Percentiles rank a stretch among this genome's conserved stretches.
These are phyloP conservation scores for Pseudogymnoascus sp. DNA, from an alignment of 2,329 filamentous ascomycete genomes.

Conservation along the genomic window DNA sequence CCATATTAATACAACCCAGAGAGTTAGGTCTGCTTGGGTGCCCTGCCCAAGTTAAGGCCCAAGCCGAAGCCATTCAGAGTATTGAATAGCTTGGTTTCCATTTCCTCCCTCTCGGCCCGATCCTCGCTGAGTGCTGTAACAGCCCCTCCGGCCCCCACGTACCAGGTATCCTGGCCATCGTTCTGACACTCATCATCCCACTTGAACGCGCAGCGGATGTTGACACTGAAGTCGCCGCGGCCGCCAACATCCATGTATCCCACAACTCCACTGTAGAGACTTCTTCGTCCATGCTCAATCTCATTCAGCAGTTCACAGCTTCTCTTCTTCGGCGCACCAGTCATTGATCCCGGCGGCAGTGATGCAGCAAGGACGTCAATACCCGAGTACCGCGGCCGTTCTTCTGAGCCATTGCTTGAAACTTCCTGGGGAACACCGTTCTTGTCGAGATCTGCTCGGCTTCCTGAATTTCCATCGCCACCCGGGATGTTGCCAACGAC, in stretches of 20 bases:
- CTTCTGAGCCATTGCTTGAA: not conserved
- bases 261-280: conserved; percentile 80
- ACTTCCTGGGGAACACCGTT: conserved; percentile 9
- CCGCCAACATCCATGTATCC: conserved; percentile 86
- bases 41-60: not conserved
- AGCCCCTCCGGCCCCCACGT: conserved; percentile 81
- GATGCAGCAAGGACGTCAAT: conserved; percentile 69
- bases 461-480: not conserved
- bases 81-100: conserved; percentile 58
- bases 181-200: conserved; percentile 52
- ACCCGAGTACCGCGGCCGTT: conserved; percentile 44
- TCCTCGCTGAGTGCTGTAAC: conserved; percentile 78
- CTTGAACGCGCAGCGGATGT: conserved; percentile 73
- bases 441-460: not conserved
- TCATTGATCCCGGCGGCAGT: conserved; percentile 91
- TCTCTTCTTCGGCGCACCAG: conserved; percentile 87
- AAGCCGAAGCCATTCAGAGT: conserved; percentile 16
- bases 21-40: not conserved
- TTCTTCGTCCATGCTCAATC: conserved; percentile 59
- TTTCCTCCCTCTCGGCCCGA: conserved; percentile 80
- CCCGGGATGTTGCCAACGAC: conserved; percentile 60
- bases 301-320: conserved; percentile 73
- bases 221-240: conserved; percentile 81
- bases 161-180: conserved; percentile 46
- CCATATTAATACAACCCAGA: not conserved